These are phyloP conservation scores for Erodium texanum DNA, from an alignment of 441 rosid genomes.

Conservation along the genomic window DNA sequence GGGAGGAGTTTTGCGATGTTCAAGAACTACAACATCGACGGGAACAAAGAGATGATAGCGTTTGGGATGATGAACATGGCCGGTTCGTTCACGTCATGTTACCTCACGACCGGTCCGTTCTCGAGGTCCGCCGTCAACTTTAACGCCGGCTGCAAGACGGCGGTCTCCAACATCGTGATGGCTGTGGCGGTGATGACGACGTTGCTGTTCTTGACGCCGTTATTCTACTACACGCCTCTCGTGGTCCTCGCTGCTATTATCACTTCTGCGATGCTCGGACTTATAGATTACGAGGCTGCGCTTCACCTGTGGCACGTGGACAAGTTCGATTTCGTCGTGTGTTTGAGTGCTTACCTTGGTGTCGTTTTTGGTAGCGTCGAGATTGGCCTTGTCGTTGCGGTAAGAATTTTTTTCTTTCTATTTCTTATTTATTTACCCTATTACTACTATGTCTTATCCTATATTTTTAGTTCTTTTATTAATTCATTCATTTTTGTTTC, in stretches of 20 bases:
- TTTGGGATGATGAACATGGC: slow-evolving; percentile 55
- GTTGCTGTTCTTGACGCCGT: slow-evolving; percentile 63
- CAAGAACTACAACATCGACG: slow-evolving; percentile 54
- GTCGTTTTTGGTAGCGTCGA: slow-evolving; percentile 77
- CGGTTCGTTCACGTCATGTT: slow-evolving; percentile 53
- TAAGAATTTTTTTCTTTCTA: slow-evolving; percentile 19
- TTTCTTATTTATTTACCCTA: too few species aligned
- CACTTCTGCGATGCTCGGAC: slow-evolving; percentile 86
- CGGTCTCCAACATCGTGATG: slow-evolving; percentile 85
- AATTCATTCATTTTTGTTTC: too few species aligned
- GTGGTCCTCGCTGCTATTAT: slow-evolving; percentile 86
- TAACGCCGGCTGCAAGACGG: slow-evolving; percentile 95
- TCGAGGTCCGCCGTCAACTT: slow-evolving; percentile 91
- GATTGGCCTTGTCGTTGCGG: slow-evolving; percentile 66
- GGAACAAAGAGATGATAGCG: slow-evolving; percentile 62
- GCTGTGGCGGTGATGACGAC: slow-evolving; percentile 78
- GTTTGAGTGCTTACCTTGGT: slow-evolving; percentile 64
- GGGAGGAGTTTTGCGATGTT: slow-evolving; percentile 57
- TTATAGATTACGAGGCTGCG: slow-evolving; percentile 80
- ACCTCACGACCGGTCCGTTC: slow-evolving; percentile 70
- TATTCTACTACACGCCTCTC: slow-evolving; percentile 82
- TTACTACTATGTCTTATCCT: too few species aligned
- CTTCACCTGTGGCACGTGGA: slow-evolving; percentile 74
- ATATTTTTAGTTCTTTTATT: too few species aligned
- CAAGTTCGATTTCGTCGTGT: slow-evolving; percentile 79